Conservation (phyloP, 108 stramenopile species). For the Thalassiosira profunda region DNA sequence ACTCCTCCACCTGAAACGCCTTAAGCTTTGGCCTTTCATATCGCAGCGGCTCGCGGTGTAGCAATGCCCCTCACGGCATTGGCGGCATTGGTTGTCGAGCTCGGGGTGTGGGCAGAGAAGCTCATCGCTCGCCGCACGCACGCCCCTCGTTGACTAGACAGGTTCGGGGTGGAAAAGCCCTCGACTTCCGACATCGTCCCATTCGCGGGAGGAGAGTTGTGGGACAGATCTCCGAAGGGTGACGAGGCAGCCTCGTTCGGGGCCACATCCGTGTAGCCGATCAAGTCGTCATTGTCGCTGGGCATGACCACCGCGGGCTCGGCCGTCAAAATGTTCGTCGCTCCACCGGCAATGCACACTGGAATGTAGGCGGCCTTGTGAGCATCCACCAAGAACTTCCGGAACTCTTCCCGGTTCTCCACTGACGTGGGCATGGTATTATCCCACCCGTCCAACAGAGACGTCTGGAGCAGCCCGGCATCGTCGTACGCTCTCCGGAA, state of each 20-base stretch:
- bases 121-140: no score
- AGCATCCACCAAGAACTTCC: constrained; percentile 84
- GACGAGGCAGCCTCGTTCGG: constrained; percentile 11
- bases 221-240: constrained; percentile 16
- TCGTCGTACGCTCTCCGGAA: constrained; percentile 77
- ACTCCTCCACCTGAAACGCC: no score
- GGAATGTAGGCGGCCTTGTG: constrained; percentile 93
- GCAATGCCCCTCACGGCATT: no score
- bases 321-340: constrained; percentile 67
- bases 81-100: no score
- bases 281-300: constrained; percentile 52
- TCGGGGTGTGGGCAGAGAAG: no score
- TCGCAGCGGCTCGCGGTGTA: no score
- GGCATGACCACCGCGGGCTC: constrained; percentile 81
- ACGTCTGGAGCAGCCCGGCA: constrained; percentile 83
- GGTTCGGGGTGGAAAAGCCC: no score
- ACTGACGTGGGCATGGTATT: constrained; percentile 54
- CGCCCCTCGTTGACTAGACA: no score
- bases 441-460: constrained; percentile 87
- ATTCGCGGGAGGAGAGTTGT: no score
- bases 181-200: no score
- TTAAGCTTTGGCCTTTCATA: no score
- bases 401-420: constrained; percentile 79
- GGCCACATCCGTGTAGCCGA: constrained; percentile 37
- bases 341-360: constrained; percentile 82